phyloP scores from a whole-genome alignment of 495 filamentous ascomycete species.

The Xylaria curta region DNA sequence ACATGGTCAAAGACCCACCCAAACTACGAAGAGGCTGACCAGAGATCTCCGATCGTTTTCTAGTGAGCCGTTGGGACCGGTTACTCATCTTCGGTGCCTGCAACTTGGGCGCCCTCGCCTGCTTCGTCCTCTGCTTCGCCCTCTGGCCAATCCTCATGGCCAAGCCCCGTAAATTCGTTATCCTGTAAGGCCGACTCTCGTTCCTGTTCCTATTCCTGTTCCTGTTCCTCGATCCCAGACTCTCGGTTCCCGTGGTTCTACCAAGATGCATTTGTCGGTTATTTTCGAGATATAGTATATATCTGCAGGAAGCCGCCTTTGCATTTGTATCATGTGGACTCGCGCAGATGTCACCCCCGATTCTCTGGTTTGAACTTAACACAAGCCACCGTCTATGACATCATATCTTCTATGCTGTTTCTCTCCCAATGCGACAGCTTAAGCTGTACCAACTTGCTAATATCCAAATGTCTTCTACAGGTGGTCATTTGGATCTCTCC shows the following conservation, averaged over 20 bases:
- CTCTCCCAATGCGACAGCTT: slow-evolving; percentile 19
- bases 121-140: slow-evolving; percentile 91
- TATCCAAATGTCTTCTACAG: slow-evolving; percentile 51
- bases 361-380: slow-evolving; percentile 34
- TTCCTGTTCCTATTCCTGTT: slow-evolving; percentile 27
- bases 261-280: slow-evolving; percentile 25
- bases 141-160: slow-evolving; percentile 80
- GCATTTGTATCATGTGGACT: slow-evolving; percentile 42
- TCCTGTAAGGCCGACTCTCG: slow-evolving; percentile 72
- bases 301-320: slow-evolving; percentile 39
- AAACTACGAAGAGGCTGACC: slow-evolving; percentile 40
- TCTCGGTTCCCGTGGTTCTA: slow-evolving; percentile 22
- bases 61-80: slow-evolving; percentile 98
- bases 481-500: slow-evolving; percentile 90
- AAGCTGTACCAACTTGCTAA: slow-evolving; percentile 26
- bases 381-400: slow-evolving; percentile 16
- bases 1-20: slow-evolving; percentile 42
- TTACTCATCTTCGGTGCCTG: slow-evolving; percentile 89
- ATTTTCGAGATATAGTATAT: slow-evolving; percentile 28
- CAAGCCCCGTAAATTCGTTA: slow-evolving; percentile 91
- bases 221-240: slow-evolving; percentile 22
- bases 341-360: slow-evolving; percentile 33
- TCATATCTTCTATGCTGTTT: slow-evolving; percentile 6
- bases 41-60: slow-evolving; percentile 34
- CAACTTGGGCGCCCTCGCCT: slow-evolving; percentile 86